Evolutionary conservation across 2,329 filamentous ascomycete genomes (phyloP), one percentile per base, ranked within the genome.

Genomic region (Scopulariopsis brevicaulis): DNA sequence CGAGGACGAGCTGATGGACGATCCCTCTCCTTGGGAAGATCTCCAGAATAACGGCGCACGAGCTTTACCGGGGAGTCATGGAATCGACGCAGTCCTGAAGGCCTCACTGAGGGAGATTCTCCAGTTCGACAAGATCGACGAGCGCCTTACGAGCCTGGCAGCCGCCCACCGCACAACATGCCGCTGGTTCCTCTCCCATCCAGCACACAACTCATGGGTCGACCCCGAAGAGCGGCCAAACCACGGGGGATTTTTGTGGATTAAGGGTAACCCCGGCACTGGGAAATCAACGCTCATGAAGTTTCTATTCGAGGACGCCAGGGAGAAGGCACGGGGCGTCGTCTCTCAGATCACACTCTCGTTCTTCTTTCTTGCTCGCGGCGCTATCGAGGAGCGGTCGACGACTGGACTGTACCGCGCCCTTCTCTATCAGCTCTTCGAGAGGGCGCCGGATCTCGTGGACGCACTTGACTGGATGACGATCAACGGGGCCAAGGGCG

Each of bases 351-450:
- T 46, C 0, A 40, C 56, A 0, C 24, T 67, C 0, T 72, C 73
- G 0, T 77, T 73, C 63, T 78, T 75, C 60, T 76, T 78, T 59
- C 78, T 75, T 75, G 73, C 69, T 2, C 71, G 69, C 20, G 73
- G 71, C 4, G 71, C 69, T 0, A 61, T 65, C 22, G 69, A 71
- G 35, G 72, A 74, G 61, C 65, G 69, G 18, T 73, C 71, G 0
- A 67, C 70, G 50, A 67, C 65, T 1, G 72, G 72, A 0, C 59
- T 74, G 11, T 52, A 74, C 28, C 67, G 70, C 2, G 72, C 67
- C 7, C 63, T 74, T 0, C 61, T 74, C 0, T 67, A 72, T 56
- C 71, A 74, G 52, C 56, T 74, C 0, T 60, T 74, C 0, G 63
- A 63, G 0, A 57, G 58, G 3, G 61, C 66, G 15, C 64, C 60